Conservation (phyloP, 148 eudicot species). For the Vaccinium darrowii region DNA sequence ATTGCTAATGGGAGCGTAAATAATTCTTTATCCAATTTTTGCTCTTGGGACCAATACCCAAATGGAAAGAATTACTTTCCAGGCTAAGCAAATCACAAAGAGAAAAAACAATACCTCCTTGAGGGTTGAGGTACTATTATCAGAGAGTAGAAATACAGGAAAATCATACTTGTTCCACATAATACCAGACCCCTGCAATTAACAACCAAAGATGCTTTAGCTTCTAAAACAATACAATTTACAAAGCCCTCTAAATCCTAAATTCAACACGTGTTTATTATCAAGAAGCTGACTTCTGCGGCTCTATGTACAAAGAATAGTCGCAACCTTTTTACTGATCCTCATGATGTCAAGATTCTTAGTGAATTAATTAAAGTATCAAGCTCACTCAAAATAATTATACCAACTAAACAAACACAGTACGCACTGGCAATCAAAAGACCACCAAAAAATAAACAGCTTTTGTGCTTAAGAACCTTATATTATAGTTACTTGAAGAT, state of each 20-base stretch:
- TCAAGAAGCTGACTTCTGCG: too few relatives aligned
- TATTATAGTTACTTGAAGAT: too few relatives aligned
- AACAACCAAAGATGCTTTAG: constrained; percentile 14
- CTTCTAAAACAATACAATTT: neutral
- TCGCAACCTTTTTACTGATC: neutral
- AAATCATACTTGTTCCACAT: constrained; percentile 77
- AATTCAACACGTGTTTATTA: neutral
- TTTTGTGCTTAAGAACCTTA: too few relatives aligned
- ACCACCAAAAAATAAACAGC: too few relatives aligned
- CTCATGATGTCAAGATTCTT: neutral
- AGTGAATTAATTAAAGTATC: neutral
- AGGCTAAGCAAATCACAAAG: neutral
- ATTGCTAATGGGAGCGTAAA: neutral
- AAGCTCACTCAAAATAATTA: neutral
- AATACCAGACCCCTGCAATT: constrained; percentile 83
- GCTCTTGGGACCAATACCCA: constrained; percentile 10
- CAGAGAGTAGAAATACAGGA: constrained; percentile 75
- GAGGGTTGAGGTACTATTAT: constrained; percentile 48
- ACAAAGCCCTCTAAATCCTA: neutral
- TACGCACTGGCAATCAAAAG: too few relatives aligned
- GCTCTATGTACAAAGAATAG: too few relatives aligned
- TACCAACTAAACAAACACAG: too few relatives aligned
- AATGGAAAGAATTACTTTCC: neutral
- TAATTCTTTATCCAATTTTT: neutral
- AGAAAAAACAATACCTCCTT: constrained; percentile 50